Percentiles rank a stretch among this genome's conserved stretches.
Evolutionary conservation across 805 yeast genomes (phyloP).

Genomic region (Candida ovalis): DNA sequence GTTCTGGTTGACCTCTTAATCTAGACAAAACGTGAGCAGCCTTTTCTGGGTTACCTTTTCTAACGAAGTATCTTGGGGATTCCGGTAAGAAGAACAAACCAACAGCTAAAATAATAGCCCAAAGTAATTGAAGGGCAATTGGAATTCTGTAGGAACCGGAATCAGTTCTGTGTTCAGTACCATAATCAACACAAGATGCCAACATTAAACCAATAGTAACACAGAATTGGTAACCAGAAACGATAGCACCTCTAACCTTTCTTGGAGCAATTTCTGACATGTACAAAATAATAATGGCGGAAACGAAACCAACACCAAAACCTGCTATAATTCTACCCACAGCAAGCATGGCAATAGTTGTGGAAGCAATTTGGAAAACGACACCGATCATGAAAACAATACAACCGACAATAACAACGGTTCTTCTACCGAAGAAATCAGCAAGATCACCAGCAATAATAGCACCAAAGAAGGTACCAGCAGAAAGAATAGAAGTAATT

Average conservation of each 20-base stretch:
- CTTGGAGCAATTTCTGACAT: conserved; percentile 78
- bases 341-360: conserved; percentile 46
- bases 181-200: conserved; percentile 70
- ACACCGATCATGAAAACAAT: conserved; percentile 46
- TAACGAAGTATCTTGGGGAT: conserved; percentile 68
- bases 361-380: conserved; percentile 42
- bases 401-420: conserved; percentile 42
- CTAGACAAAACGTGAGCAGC: conserved; percentile 55
- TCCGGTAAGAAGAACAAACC: conserved; percentile 73
- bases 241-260: conserved; percentile 75
- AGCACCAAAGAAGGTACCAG: conserved; percentile 71
- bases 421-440: conserved; percentile 43
- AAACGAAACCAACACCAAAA: conserved; percentile 71
- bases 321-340: conserved; percentile 77
- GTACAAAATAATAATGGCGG: conserved; percentile 74
- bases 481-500: conserved; percentile 68
- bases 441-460: conserved; percentile 54
- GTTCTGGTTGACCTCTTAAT: conserved; percentile 49
- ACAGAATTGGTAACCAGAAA: conserved; percentile 62
- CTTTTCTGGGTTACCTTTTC: conserved; percentile 49
- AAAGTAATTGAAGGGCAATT: conserved; percentile 64
- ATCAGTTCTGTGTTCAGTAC: conserved; percentile 49
- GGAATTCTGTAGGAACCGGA: conserved; percentile 72
- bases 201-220: conserved; percentile 69
- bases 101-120: conserved; percentile 57